A percentile compares a stretch with the other conserved stretches of the same genome.
phyloP scores from a whole-genome alignment of 768 basidiomycete species.

The Mycena pura region DNA sequence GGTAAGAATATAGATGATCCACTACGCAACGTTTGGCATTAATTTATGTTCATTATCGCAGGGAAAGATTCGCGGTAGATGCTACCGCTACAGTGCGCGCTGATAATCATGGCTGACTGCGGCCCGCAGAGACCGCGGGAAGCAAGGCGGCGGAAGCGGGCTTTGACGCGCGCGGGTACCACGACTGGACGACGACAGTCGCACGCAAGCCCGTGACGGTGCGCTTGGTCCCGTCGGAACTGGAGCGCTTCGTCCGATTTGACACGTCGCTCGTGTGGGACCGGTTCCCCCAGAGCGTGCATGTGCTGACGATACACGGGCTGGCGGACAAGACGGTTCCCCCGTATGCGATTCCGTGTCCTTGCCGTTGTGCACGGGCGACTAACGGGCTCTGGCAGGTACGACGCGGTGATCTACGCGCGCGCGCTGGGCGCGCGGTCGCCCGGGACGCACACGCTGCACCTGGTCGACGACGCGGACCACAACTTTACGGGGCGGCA shows the following conservation, averaged over 20 bases:
- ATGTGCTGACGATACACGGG: constrained; percentile 85
- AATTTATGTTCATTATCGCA: constrained; percentile 15
- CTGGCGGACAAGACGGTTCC: constrained; percentile 71
- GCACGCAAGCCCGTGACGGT: constrained; percentile 64
- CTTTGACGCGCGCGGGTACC: constrained; percentile 64
- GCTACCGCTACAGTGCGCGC: constrained; percentile 11
- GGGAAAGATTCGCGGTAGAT: constrained; percentile 53
- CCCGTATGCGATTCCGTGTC: constrained; percentile 53
- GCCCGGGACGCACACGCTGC: constrained; percentile 75
- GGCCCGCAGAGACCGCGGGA: constrained; percentile 35
- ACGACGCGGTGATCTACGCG: constrained; percentile 76
- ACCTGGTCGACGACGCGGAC: constrained; percentile 76
- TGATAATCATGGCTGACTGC: constrained; percentile 13
- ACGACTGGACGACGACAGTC: constrained; percentile 67
- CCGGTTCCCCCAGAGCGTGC: constrained; percentile 62
- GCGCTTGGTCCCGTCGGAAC: constrained; percentile 62
- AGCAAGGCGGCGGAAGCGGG: constrained; percentile 52
- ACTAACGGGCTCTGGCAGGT: constrained; percentile 46
- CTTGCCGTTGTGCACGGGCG: neutral
- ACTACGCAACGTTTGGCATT: neutral
- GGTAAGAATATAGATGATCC: constrained; percentile 32
- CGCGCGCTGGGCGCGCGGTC: constrained; percentile 59
- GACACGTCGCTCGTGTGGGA: constrained; percentile 74
- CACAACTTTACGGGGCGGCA: constrained; percentile 78
- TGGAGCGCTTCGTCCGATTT: constrained; percentile 68